phyloP scores from a whole-genome alignment of 371 early-diverging fungal genomes.

The Syncephalastrum contaminatum region DNA sequence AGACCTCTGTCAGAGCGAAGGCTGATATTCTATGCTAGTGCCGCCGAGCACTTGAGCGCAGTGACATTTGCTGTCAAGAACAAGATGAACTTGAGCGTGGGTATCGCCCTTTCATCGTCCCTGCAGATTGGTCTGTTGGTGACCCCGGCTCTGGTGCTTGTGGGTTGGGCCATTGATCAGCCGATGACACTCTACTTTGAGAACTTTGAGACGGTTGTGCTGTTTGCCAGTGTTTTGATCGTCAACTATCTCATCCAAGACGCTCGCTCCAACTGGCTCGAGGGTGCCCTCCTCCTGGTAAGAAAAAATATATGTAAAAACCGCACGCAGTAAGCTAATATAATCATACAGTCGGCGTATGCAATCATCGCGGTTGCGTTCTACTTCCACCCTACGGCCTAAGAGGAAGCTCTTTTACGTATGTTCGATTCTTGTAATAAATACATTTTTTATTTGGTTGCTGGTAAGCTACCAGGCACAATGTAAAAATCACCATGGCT shows the following conservation, averaged over 20 bases:
- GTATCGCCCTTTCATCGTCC: slow-evolving; percentile 84
- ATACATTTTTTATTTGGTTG: no score
- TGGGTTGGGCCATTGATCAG: slow-evolving; percentile 81
- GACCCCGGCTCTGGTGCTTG: slow-evolving; percentile 79
- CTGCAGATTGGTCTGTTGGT: slow-evolving; percentile 90
- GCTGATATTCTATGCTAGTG: slow-evolving; percentile 42
- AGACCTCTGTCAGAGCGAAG: no score
- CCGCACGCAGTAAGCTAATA: no score
- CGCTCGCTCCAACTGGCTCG: slow-evolving; percentile 81
- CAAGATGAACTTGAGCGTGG: slow-evolving; percentile 88
- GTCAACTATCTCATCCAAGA: slow-evolving; percentile 79
- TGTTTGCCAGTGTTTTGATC: slow-evolving; percentile 82
- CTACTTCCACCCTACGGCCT: slow-evolving; percentile 52
- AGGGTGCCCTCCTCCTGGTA: slow-evolving; percentile 76
- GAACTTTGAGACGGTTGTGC: slow-evolving; percentile 77
- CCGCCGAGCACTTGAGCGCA: slow-evolving; percentile 73
- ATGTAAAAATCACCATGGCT: slow-evolving; percentile 38
- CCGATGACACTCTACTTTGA: slow-evolving; percentile 82
- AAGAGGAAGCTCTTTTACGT: background rate
- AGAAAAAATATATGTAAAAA: slow-evolving; percentile 1
- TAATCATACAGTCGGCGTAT: slow-evolving; percentile 56
- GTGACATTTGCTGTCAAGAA: slow-evolving; percentile 82
- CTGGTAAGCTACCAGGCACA: slow-evolving; percentile 8
- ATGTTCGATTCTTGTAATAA: no score
- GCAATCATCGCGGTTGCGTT: slow-evolving; percentile 74